Evolutionary conservation across 805 yeast genomes (phyloP).

Genomic region (Jamesozyma piceae): DNA sequence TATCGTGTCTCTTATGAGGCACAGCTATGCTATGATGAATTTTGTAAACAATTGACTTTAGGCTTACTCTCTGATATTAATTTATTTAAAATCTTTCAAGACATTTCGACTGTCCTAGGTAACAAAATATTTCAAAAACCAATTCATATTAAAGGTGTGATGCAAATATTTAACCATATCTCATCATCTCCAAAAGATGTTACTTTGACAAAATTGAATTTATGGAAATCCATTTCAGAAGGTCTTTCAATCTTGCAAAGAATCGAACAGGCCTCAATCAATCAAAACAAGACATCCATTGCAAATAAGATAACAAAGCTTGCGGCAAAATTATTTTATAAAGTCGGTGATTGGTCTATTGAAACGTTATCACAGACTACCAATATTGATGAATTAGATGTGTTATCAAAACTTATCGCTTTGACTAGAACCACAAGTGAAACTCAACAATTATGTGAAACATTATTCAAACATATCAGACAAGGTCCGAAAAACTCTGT

Average conservation of each 20-base stretch:
- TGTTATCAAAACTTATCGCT: conserved; percentile 20
- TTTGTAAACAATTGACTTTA: conserved; percentile 14
- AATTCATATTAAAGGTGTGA: conserved; percentile 23
- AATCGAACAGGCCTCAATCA: conserved; percentile 7
- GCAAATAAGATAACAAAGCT: conserved; percentile 2
- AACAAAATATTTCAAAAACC: conserved; percentile 19
- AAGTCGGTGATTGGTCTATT: not conserved
- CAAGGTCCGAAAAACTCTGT: conserved; percentile 45
- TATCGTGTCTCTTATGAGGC: conserved; percentile 41
- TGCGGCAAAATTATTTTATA: not conserved
- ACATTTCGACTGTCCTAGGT: conserved; percentile 28
- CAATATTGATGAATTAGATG: conserved; percentile 32
- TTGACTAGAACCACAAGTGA: conserved; percentile 13
- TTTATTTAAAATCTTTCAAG: conserved; percentile 28
- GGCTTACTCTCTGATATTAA: conserved; percentile 22
- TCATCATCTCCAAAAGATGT: not conserved
- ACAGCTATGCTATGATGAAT: conserved; percentile 18
- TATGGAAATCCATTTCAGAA: conserved; percentile 23
- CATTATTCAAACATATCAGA: conserved; percentile 39
- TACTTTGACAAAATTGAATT: not conserved
- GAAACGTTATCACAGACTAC: not conserved
- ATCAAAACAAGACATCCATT: conserved; percentile 6
- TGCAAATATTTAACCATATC: conserved; percentile 18
- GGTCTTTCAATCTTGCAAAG: conserved; percentile 23
- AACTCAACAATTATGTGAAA: conserved; percentile 29